Percentiles rank a stretch among this genome's conserved stretches.
These are phyloP conservation scores for Arabidopsis suecica DNA, from an alignment of 345 rosid species.

Conservation along the genomic window DNA sequence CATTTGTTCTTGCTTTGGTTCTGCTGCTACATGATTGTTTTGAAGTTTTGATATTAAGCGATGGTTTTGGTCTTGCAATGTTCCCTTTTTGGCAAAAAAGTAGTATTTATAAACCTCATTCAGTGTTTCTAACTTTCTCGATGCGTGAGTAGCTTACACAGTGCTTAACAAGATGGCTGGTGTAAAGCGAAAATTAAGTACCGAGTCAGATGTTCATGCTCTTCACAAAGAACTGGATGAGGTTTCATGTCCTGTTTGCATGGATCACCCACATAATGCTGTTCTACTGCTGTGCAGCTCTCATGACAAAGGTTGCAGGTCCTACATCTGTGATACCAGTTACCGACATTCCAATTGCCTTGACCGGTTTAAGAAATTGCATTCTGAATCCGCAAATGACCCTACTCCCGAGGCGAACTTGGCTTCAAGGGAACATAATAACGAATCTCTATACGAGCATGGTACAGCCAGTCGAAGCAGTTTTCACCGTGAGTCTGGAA, in stretches of 20 bases:
- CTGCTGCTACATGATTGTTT: conserved; percentile 9
- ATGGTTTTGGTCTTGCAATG: background rate
- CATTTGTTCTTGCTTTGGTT: conserved; percentile 9
- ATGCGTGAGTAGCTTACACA: conserved; percentile 79
- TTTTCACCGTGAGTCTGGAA: conserved; percentile 34
- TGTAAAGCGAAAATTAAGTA: conserved; percentile 77
- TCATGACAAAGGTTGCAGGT: conserved; percentile 87
- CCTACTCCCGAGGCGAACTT: conserved; percentile 50
- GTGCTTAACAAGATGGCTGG: conserved; percentile 92
- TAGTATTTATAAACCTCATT: conserved; percentile 29
- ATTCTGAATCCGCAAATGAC: conserved; percentile 51
- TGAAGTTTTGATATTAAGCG: background rate
- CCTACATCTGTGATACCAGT: conserved; percentile 93
- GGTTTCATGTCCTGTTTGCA: conserved; percentile 93
- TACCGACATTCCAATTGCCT: conserved; percentile 93
- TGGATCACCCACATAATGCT: conserved; percentile 98
- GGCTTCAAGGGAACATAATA: conserved; percentile 44
- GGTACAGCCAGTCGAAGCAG: conserved; percentile 12
- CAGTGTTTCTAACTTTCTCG: conserved; percentile 52
- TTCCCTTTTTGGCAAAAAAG: background rate
- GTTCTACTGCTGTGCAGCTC: conserved; percentile 90
- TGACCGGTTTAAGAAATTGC: conserved; percentile 77
- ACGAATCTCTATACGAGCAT: conserved; percentile 34
- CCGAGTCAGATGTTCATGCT: conserved; percentile 72
- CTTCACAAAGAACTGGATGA: conserved; percentile 87